Evolutionary conservation across 768 basidiomycete species (phyloP), one percentile per base, ranked within the genome.

Genomic region (Leccinum imitatum): DNA sequence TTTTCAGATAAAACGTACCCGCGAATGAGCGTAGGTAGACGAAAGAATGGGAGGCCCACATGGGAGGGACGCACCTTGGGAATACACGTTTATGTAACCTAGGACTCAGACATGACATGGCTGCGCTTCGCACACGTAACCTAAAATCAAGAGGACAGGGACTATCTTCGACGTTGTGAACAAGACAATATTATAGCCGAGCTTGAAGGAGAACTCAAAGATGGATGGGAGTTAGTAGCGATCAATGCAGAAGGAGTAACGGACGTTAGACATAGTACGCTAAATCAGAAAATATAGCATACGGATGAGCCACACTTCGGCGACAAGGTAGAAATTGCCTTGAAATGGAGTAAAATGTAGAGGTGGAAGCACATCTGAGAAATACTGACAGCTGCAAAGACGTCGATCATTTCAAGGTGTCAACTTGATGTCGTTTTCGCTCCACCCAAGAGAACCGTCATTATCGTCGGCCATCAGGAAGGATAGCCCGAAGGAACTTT

Each of bases 141-240:
- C 55, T 2, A 52, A 35, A 9, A 21, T 19, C 62, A 67, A 59
- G 27, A 66, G 3, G 3, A 25, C 35, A 9, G 60, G 19, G 15
- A 67, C 17, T 3, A 51, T 33, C n/a, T 30, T 58, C 1, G 65
- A 67, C 10, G 33, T 13, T n/a, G 21, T 39, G 31, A 59, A 67
- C 51, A 63, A 30, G 13, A 58, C 37, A n/a, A n/a, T n/a, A n/a
- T n/a, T n/a, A n/a, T 25, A 25, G 23, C 10, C 59, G 57, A 53
- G 31, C 57, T 59, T 63, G 65, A 51, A 67, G 59, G 13, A 66
- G 44, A 2, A 67, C 61, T 67, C 19, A 23, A 23, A 15, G 7
- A 15, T 44, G n/a, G n/a, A 44, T 44, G 17, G 1, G 41, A 7
- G 30, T 67, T 9, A 57, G 30, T 27, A 58, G 30, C 3, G 23